Base-by-base conservation (phyloP, 495 filamentous ascomycete species). In the Poronia punctata region DNA sequence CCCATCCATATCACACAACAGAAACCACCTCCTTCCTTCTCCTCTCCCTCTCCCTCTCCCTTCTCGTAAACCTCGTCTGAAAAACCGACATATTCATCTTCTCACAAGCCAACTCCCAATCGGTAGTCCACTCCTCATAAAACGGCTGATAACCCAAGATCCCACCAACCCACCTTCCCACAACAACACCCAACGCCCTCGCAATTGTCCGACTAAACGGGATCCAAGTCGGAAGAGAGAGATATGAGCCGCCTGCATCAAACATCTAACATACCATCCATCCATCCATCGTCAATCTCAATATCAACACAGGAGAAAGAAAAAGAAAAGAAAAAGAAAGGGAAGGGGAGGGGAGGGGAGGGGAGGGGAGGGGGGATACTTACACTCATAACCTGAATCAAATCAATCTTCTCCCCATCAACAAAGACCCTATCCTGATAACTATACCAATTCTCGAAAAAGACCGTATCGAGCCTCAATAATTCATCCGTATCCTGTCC, bases 391-490 rank as follows among this genome's bases (percentile, higher is more conserved):
- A 67, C 57, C 52, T 73, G 71, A 35, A 74, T 55, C 31, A 65
- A 45, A 45, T 70, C 54, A 14, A 71, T 34, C 38, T 53, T 56
- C 17, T 60, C 53, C 17, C 61, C 62, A 10, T 60, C 34, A n/a
- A 67, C 38, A 4, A 71, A 25, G 7, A 70, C 48, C 29, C 66
- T 62, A 38, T 75, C 67, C 53, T 70, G 70, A 37, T 72, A 73
- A 15, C 57, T 62, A 46, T 75, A 75, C 71, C 69, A 76, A 34
- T 76, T 76, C 53, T 74, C 62, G 29, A 76, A 75, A 54, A 76
- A 76, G 21, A 67, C 49, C 1, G 52, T 57, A 53, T 75, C 66
- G 3, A 73, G 59, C 41, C 53, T 43, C 36, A 62, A 69, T 23
- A 46, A 23, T 31, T 60, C 49, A 11, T 38, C 30, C 3, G 64